A percentile compares a stretch with the other conserved stretches of the same genome.
phyloP scores from a whole-genome alignment of 1,139 yeast genomes.

The Debaryomycetaceae sp. region DNA sequence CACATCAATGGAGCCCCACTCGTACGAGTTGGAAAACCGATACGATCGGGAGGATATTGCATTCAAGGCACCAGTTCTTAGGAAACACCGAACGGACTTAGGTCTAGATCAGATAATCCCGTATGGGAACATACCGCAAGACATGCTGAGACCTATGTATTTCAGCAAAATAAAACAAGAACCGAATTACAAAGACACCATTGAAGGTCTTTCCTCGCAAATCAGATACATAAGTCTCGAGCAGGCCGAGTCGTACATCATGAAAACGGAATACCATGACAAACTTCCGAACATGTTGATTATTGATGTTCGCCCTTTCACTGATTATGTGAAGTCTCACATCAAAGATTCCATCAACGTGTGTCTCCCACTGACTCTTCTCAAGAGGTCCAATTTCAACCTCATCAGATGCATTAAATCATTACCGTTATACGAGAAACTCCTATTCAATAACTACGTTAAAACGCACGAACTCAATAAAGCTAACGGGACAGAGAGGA shows the following conservation, averaged over 20 bases:
- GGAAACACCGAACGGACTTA: not conserved
- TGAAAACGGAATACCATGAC: conserved; percentile 2
- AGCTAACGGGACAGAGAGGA: conserved; percentile 6
- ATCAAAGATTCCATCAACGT: conserved; percentile 60
- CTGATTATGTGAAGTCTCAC: conserved; percentile 54
- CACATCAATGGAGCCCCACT: not conserved
- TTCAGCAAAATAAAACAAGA: not conserved
- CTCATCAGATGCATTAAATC: conserved; percentile 56
- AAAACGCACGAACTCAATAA: conserved; percentile 7
- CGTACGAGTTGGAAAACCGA: not conserved
- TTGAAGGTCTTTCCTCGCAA: conserved; percentile 10
- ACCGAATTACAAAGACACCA: conserved; percentile 3
- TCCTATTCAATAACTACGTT: conserved; percentile 13
- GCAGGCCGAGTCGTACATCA: conserved; percentile 6
- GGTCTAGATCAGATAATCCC: not conserved
- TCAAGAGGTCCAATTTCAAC: conserved; percentile 65
- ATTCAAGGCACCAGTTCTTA: not conserved
- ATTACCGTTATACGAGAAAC: conserved; percentile 45
- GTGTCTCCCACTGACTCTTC: conserved; percentile 73
- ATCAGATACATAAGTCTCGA: conserved; percentile 3
- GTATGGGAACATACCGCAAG: not conserved
- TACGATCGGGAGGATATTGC: not conserved
- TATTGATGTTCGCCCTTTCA: conserved; percentile 70
- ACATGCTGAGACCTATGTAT: not conserved
- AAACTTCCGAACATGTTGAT: conserved; percentile 31